Evolutionary conservation across 2,329 filamentous ascomycete genomes (phyloP), one percentile per base, ranked within the genome.

Genomic region (Chaetomiaceae sp.): DNA sequence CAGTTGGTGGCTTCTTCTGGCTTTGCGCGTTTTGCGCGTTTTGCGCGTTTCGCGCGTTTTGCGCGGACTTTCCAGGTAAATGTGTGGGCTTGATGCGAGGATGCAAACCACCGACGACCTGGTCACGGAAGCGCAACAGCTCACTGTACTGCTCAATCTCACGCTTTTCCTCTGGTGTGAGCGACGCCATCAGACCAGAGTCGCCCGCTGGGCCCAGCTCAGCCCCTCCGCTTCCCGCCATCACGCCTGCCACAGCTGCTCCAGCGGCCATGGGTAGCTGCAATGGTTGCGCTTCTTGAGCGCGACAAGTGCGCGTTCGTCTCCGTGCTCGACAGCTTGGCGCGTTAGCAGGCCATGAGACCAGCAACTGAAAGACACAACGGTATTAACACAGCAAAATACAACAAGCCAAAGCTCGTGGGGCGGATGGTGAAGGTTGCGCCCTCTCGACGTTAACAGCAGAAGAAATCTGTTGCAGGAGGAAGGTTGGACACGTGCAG

Each of bases 91-190:
- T 82, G 66, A 84, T 75, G 58, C 69, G 74, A 40, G 79, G 75
- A 60, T 90, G 84, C 58, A 76, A 81, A 61, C 90, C 89, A 64
- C 86, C 79, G 62, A 93, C 73, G 58, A 97, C 78, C 57, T 82
- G 75, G 71, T 95, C 86, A 66, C 83, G 84, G 66, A 97, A 82
- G 57, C 75, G 79, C 61, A 95, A 65, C 60, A 97, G 86, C 68
- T 84, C 88, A 62, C 84, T 78, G 71, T 88, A 93, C 67, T 90
- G 80, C 58, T 73, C 66, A 40, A 84, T 67, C 60, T 84, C 79
- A 59, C 75, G 70, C 48, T 73, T 62, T 55, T 79, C 74, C 50
- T 74, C 71, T 51, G 72, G 62, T 45, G 69, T 63, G 29, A 62
- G 51, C 37, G 58, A 49, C 57, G 67, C 39, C 17, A 51, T 44